A percentile compares a stretch with the other conserved stretches of the same genome.
Evolutionary conservation across 805 yeast species (phyloP).

Genomic region (Yarrowia sp.): DNA sequence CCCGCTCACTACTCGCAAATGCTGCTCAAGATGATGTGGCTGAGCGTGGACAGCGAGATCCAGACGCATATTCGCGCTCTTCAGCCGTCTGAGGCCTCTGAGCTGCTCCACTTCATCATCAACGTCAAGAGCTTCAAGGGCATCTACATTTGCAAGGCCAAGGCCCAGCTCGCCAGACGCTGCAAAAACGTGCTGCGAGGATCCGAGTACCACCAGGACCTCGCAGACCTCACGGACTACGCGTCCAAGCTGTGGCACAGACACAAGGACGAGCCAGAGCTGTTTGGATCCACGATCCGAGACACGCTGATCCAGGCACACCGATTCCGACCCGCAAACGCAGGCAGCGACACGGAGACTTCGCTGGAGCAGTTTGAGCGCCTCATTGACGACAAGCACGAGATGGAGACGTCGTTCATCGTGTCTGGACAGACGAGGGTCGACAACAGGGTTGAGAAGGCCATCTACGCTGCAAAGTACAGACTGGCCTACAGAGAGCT

Average conservation of each 20-base stretch:
- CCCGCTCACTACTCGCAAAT: slow-evolving; percentile 18
- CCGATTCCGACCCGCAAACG: not conserved
- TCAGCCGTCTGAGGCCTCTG: slow-evolving; percentile 3
- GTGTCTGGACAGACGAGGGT: not conserved
- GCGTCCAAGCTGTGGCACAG: slow-evolving; percentile 14
- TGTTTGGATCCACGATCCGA: not conserved
- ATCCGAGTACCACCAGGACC: slow-evolving; percentile 14
- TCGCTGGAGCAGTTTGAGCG: not conserved
- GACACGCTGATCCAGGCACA: not conserved
- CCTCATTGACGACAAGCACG: not conserved
- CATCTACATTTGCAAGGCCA: slow-evolving; percentile 18
- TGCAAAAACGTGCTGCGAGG: slow-evolving; percentile 16
- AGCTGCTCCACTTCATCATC: slow-evolving; percentile 19
- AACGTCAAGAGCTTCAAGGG: slow-evolving; percentile 15
- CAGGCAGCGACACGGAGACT: no score
- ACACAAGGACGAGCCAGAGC: not conserved
- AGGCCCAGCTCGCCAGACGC: slow-evolving; percentile 1
- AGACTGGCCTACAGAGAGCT: not conserved
- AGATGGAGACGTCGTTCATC: not conserved
- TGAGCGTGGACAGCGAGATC: slow-evolving; percentile 13
- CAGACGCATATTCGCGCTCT: slow-evolving; percentile 19
- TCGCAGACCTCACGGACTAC: slow-evolving; percentile 2
- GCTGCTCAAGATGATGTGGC: slow-evolving; percentile 19
- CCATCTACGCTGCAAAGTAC: slow-evolving; percentile 1
- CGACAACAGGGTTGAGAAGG: not conserved